A percentile compares a stretch with the other conserved stretches of the same genome.
These are phyloP conservation scores for Vitis hybrid DNA, from an alignment of 177 flowering plant genomes.

Conservation along the genomic window DNA sequence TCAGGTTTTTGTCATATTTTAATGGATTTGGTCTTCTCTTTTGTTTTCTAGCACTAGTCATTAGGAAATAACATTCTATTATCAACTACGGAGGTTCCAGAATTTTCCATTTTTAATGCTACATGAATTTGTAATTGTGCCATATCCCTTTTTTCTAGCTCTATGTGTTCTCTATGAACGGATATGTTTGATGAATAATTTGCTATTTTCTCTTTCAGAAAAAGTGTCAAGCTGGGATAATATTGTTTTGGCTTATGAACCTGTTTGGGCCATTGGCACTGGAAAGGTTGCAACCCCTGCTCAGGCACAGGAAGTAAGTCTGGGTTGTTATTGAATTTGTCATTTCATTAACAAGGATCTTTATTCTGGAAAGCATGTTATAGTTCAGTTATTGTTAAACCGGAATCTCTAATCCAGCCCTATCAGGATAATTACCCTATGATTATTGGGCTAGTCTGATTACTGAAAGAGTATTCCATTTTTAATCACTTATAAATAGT, in stretches of 20 bases:
- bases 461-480: too few relatives aligned
- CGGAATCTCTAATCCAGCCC: background rate
- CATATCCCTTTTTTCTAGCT: background rate
- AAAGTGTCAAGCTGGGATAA: constrained; percentile 56
- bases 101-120: too few relatives aligned
- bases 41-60: background rate
- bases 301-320: constrained; percentile 93
- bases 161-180: background rate
- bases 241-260: constrained; percentile 90
- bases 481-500: too few relatives aligned
- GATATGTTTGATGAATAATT: background rate
- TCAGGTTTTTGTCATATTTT: background rate
- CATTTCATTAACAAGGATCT: background rate
- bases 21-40: too few relatives aligned
- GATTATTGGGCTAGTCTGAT: too few relatives aligned
- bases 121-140: background rate
- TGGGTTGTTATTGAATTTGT: too few relatives aligned
- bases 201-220: constrained; percentile 28
- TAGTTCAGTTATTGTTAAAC: background rate
- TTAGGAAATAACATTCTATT: background rate
- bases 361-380: background rate
- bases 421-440: background rate
- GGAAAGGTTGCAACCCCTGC: constrained; percentile 95
- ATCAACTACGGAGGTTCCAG: too few relatives aligned
- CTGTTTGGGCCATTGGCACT: constrained; percentile 99